Base-by-base conservation (phyloP, 306 rosid species). In the Castanea sativa region DNA sequence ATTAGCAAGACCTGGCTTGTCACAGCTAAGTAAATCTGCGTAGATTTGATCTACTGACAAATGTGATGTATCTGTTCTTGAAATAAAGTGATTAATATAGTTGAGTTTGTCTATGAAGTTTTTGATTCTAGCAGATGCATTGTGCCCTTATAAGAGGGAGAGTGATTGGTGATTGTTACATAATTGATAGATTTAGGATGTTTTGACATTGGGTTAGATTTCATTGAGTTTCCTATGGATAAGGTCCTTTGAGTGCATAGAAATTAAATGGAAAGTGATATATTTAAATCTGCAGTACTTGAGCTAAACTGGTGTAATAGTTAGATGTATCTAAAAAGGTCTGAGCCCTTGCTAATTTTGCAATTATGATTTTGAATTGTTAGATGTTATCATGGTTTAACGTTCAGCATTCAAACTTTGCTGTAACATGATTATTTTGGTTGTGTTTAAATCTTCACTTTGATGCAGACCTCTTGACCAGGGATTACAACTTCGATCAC, bases 401-500 rank as follows among this genome's bases (percentile, higher is more conserved):
- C 6, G 55, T 27, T n/a, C 12, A 4, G 15, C 14, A 43, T 13
- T 65, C 14, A 53, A 23, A 33, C 49, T 49, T 6, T 18, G 57
- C 25, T 33, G 76, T 35, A 15, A 2, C 21, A 10, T 75, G 41
- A 21, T 55, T 15, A n/a, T 33, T 80, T 63, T 41, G 58, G 80
- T 68, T 18, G 33, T 21, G 58, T 14, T 30, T 49, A 72, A 30
- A 57, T 73, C 59, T 73, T 45, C 49, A 70, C 33, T 73, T 30
- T 71, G 63, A 2, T 82, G 89, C 97, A 92, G 98, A 92, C 82
- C 89, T 94, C 52, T 84, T 94, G 85, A 91, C 91, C 79, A 94
- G 87, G 82, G 98, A 94, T 75, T 94, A 92, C 90, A 89, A 86
- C 89, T 92, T 87, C 25, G 91, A 90, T 78, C 97, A 92, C 77